A percentile compares a stretch with the other conserved stretches of the same genome.
Evolutionary conservation across 2,329 filamentous ascomycete genomes (phyloP).

Genomic region (Alternaria panax): DNA sequence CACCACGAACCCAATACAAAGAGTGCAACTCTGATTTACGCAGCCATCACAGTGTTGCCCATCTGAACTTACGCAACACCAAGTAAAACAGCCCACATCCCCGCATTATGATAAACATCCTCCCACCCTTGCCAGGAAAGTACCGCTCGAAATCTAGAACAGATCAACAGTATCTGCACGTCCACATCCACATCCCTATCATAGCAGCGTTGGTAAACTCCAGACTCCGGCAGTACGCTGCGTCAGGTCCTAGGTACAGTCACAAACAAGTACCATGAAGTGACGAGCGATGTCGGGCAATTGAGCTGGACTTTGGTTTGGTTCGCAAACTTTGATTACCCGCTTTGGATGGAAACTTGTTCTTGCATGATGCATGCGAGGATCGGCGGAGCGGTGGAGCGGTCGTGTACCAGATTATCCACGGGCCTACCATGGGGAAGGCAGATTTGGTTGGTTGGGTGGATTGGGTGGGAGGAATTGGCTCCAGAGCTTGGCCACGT

Average conservation of each 20-base stretch:
- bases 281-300: not conserved
- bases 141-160: not conserved
- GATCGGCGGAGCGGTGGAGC: not conserved
- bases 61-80: not conserved
- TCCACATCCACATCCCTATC: not conserved
- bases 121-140: not conserved
- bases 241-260: not conserved
- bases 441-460: not conserved
- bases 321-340: conserved; percentile 1
- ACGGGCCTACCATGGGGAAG: not conserved
- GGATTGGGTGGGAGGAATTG: not conserved
- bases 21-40: not conserved
- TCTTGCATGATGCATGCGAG: not conserved
- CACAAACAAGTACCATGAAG: not conserved
- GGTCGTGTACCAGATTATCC: not conserved
- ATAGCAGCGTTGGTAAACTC: not conserved
- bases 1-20: not conserved
- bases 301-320: not conserved
- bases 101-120: not conserved
- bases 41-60: not conserved
- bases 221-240: not conserved
- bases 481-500: not conserved
- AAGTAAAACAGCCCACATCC: not conserved
- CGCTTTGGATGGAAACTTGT: not conserved
- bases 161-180: not conserved